Conservation (phyloP, 2,329 filamentous ascomycete genomes). For the Aureobasidium sp. region DNA sequence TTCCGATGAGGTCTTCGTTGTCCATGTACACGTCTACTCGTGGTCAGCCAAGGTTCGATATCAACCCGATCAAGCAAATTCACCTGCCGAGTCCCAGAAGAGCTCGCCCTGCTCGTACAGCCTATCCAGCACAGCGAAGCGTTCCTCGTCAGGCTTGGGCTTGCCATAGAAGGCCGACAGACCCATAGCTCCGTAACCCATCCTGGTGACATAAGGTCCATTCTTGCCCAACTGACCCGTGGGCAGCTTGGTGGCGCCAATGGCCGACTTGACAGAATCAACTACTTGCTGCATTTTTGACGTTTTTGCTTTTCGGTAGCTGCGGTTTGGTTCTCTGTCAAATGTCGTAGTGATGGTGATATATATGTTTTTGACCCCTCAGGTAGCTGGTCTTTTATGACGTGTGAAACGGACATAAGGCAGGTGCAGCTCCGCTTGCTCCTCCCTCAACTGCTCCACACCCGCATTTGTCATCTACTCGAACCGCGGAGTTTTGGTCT, state of each 20-base stretch:
- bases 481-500: not conserved
- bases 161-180: constrained; percentile 38
- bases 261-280: constrained; percentile 16
- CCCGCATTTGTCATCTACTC: not conserved
- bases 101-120: constrained; percentile 42
- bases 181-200: constrained; percentile 50
- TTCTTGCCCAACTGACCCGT: constrained; percentile 43
- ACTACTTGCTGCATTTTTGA: constrained; percentile 16
- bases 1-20: constrained; percentile 37
- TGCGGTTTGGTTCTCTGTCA: not conserved
- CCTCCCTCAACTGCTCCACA: not conserved
- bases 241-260: constrained; percentile 26
- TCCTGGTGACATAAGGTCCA: constrained; percentile 41
- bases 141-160: constrained; percentile 41
- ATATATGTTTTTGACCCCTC: not conserved
- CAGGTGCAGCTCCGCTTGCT: not conserved
- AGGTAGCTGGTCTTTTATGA: not conserved
- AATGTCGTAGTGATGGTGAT: not conserved
- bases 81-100: constrained; percentile 41
- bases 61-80: not conserved
- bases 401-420: not conserved
- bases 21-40: constrained; percentile 32
- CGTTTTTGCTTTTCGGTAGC: not conserved
- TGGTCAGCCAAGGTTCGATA: constrained; percentile 39
- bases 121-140: constrained; percentile 43